Conservation (phyloP, 306 rosid species). For the Potentilla sterilis region DNA sequence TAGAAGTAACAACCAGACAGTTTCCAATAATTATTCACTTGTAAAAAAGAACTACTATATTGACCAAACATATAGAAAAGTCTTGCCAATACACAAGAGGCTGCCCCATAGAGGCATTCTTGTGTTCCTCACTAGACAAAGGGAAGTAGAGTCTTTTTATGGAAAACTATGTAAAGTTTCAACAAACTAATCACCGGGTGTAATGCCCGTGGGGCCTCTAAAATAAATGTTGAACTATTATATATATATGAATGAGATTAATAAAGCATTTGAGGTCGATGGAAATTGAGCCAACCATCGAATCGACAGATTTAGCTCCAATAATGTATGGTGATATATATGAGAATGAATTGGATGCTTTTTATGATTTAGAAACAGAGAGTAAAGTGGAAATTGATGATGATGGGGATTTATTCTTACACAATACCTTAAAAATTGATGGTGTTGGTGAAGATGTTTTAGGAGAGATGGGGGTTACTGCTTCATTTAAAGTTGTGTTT, state of each 20-base stretch:
- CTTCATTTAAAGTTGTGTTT: slow-evolving; percentile 70
- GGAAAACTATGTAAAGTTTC: slow-evolving; percentile 70
- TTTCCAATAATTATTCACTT: slow-evolving; percentile 74
- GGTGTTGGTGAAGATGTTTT: slow-evolving; percentile 39
- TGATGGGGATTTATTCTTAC: slow-evolving; percentile 23
- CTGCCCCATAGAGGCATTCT: slow-evolving; percentile 88
- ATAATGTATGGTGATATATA: slow-evolving; percentile 43
- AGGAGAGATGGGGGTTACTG: slow-evolving; percentile 50
- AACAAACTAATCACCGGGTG: slow-evolving; percentile 39
- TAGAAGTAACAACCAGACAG: slow-evolving; percentile 84
- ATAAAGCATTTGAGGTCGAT: slow-evolving; percentile 69
- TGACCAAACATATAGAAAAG: slow-evolving; percentile 80
- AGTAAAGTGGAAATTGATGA: slow-evolving; percentile 65
- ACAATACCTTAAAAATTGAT: slow-evolving; percentile 36
- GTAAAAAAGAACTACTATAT: slow-evolving; percentile 76
- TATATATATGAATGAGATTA: slow-evolving; percentile 60
- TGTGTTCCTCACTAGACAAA: slow-evolving; percentile 81
- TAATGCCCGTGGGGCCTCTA: slow-evolving; percentile 29
- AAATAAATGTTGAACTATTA: slow-evolving; percentile 38
- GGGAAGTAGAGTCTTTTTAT: slow-evolving; percentile 83
- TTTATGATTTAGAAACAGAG: slow-evolving; percentile 61
- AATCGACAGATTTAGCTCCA: slow-evolving; percentile 44
- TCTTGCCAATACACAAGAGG: slow-evolving; percentile 84
- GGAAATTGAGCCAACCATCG: slow-evolving; percentile 38
- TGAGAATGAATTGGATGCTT: slow-evolving; percentile 45